Conservation (phyloP, 352 stramenopile species). For the Pythium pyrilobum region DNA sequence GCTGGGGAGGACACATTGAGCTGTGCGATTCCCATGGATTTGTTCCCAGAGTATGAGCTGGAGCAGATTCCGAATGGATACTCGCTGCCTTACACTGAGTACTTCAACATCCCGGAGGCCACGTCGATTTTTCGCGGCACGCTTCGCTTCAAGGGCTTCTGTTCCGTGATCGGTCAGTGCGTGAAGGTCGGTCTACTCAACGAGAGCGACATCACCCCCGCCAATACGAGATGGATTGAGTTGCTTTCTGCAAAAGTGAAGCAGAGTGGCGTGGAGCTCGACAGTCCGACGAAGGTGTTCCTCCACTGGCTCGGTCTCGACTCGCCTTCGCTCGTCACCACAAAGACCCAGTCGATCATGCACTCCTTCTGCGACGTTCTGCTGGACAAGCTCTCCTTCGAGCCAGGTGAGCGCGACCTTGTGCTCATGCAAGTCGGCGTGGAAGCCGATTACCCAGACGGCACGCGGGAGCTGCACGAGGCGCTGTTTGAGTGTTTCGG, state of each 20-base stretch:
- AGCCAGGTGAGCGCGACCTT: constrained; percentile 68
- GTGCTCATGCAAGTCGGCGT: constrained; percentile 58
- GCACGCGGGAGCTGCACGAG: constrained; percentile 35
- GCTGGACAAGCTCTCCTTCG: constrained; percentile 51
- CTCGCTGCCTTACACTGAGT: constrained; percentile 67
- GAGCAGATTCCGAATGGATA: constrained; percentile 88
- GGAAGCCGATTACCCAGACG: constrained; percentile 32
- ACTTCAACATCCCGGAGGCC: constrained; percentile 73
- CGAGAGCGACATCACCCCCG: constrained; percentile 17
- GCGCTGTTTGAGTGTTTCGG: constrained; percentile 59
- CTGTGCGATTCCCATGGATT: constrained; percentile 27
- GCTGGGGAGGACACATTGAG: constrained; percentile 47
- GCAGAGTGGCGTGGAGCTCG: constrained; percentile 15
- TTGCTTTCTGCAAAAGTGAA: constrained; percentile 31
- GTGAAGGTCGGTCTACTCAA: constrained; percentile 66
- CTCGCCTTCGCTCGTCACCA: constrained; percentile 8
- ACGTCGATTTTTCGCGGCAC: constrained; percentile 80
- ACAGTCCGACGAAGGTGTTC: constrained; percentile 23
- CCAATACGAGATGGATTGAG: constrained; percentile 34
- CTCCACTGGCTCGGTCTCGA: constrained; percentile 32
- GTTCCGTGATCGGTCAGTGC: constrained; percentile 52
- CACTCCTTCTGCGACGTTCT: constrained; percentile 45
- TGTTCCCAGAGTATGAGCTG: constrained; percentile 61
- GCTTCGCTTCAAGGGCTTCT: constrained; percentile 82
- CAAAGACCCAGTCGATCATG: constrained; percentile 26